A percentile compares a stretch with the other conserved stretches of the same genome.
Evolutionary conservation across 441 rosid genomes (phyloP).

Genomic region (Omphalea diandra): DNA sequence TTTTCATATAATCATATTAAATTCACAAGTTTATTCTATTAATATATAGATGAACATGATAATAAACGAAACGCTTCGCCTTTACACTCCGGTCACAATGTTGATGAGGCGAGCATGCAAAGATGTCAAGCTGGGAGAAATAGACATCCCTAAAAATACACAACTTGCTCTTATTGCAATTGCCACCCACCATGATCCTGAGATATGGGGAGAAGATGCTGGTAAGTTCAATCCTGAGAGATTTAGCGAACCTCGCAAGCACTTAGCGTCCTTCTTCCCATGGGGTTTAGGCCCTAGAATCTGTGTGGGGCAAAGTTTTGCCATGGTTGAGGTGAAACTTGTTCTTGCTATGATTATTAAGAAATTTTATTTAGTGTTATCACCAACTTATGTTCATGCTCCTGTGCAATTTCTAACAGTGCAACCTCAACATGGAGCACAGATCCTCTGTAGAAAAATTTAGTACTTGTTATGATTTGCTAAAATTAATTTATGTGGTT

Average conservation of each 20-base stretch:
- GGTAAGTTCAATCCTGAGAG: constrained; percentile 68
- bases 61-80: constrained; percentile 65
- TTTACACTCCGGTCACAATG: constrained; percentile 55
- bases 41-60: constrained; percentile 55
- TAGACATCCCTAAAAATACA: constrained; percentile 58
- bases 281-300: constrained; percentile 68
- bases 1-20: no score
- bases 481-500: neutral
- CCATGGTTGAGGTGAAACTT: constrained; percentile 52
- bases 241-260: constrained; percentile 55
- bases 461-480: neutral
- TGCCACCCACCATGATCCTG: constrained; percentile 49
- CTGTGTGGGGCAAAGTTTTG: constrained; percentile 74
- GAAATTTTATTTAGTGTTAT: constrained; percentile 41
- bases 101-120: constrained; percentile 44
- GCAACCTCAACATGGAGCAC: constrained; percentile 10
- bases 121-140: constrained; percentile 48
- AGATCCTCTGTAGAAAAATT: neutral
- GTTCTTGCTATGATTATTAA: constrained; percentile 50
- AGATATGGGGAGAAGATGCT: constrained; percentile 73
- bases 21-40: neutral
- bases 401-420: neutral
- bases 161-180: constrained; percentile 40
- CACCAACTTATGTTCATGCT: constrained; percentile 62
- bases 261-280: constrained; percentile 55